These are phyloP conservation scores for Aspergillus bombycis DNA, from an alignment of 2,329 filamentous ascomycete genomes.

Conservation along the genomic window DNA sequence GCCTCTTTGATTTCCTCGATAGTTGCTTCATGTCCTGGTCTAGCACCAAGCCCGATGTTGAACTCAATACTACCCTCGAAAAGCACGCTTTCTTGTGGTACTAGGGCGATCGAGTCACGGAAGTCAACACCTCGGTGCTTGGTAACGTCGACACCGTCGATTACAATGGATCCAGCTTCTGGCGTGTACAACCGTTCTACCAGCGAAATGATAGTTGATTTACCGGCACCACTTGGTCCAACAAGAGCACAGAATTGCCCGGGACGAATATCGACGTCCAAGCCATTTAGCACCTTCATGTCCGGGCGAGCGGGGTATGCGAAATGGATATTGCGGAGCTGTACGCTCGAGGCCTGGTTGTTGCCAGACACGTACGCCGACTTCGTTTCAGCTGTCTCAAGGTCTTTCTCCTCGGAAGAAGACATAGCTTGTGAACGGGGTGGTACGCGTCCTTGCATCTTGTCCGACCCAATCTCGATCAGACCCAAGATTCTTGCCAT, in stretches of 20 bases:
- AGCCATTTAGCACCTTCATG: constrained; percentile 59
- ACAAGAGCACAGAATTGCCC: constrained; percentile 56
- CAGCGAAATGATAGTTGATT: constrained; percentile 65
- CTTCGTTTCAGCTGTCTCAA: constrained; percentile 27
- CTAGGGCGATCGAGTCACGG: constrained; percentile 50
- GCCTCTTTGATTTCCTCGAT: constrained; percentile 67
- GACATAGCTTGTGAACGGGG: constrained; percentile 2
- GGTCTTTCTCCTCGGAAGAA: constrained; percentile 25
- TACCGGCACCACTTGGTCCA: constrained; percentile 70
- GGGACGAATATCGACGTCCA: constrained; percentile 57
- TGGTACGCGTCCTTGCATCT: constrained; percentile 31
- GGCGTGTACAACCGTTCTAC: constrained; percentile 60
- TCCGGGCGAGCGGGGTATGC: constrained; percentile 67
- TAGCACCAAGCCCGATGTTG: constrained; percentile 49
- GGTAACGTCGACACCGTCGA: constrained; percentile 56
- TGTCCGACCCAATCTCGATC: constrained; percentile 40
- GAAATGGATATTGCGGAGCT: constrained; percentile 65
- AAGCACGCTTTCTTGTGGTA: constrained; percentile 53
- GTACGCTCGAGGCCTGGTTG: constrained; percentile 47
- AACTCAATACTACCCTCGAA: constrained; percentile 54
- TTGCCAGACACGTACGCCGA: constrained; percentile 17
- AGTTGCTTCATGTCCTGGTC: constrained; percentile 58
- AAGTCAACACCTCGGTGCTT: constrained; percentile 42
- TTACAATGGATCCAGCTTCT: constrained; percentile 52
- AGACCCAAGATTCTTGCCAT: constrained; percentile 59